Evolutionary conservation across 1,284 basidiomycete species (phyloP), one percentile per base, ranked within the genome.

Genomic region (Takashimella tepidaria): DNA sequence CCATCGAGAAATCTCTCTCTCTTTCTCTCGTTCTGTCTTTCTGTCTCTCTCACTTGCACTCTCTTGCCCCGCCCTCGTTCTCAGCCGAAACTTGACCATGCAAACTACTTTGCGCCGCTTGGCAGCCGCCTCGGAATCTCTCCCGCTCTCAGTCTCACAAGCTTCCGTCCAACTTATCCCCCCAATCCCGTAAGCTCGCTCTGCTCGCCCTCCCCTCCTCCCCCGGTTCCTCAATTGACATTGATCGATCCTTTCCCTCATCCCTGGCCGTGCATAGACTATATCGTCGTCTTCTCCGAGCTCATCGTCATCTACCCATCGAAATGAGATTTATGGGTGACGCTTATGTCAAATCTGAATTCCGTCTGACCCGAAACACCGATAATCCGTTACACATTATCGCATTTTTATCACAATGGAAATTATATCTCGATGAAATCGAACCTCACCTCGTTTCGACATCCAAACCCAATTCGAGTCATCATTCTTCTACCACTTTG

Each of bases 361-460:
- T 95, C 71, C 83, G 86, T 20, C 79, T 86, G 47, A 92, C 93
- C 58, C 82, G 78, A 61, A 77, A 81, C n/a, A 83, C 85, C 11
- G 85, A 85, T 27, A 95, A 96, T 75, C 88, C 90, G 2, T 79
- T 87, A 4, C 84, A 95, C 71, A 84, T 95, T 59, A 92, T 96
- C 69, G 91, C 89, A 1, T 97, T 97, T 69, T 78, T 96, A 16
- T 86, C 86, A 3, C 88, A 95, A 66, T 96, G 92, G 92, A 95
- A 93, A 73, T 69, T 82, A 55, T 97, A 96, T 72, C 79, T 96
- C 51, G 89, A 93, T 64, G 77, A 83, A 60, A 69, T 92, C 19
- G 69, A 74, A 53, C 40, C 53, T 16, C 45, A 44, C 26, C 26
- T 57, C 27, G 31, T 37, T 8, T 8, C 8, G 16, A 16, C 10